phyloP scores from a whole-genome alignment of 768 basidiomycete genomes.

The Agaricus sinodeliciosus region DNA sequence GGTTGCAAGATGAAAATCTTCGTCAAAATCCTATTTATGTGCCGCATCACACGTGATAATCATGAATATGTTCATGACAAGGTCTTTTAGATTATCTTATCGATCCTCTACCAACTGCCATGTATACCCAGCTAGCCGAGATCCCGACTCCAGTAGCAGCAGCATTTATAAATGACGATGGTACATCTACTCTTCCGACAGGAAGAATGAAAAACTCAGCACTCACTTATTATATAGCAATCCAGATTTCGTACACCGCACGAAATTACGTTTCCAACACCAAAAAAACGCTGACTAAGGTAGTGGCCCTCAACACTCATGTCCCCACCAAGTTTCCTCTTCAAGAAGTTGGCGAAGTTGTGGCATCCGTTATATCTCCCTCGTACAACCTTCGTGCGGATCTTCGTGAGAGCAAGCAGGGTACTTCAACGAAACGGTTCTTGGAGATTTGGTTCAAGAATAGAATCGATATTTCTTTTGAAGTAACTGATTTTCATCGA shows the following conservation, averaged over 20 bases:
- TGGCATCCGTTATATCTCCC: conserved; percentile 37
- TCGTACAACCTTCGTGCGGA: conserved; percentile 14
- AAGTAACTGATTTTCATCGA: conserved; percentile 53
- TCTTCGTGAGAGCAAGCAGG: conserved; percentile 32
- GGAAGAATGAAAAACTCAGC: neutral
- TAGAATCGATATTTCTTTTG: conserved; percentile 12
- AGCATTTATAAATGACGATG: conserved; percentile 17
- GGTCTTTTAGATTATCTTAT: no score
- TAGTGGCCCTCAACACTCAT: conserved; percentile 22
- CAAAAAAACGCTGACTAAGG: conserved; percentile 37
- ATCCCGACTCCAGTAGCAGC: conserved; percentile 18
- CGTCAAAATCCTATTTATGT: no score
- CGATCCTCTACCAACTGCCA: neutral
- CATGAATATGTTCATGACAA: no score
- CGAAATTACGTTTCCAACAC: conserved; percentile 43
- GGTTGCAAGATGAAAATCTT: no score
- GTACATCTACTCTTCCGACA: neutral
- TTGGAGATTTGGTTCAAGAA: conserved; percentile 46
- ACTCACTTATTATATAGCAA: conserved; percentile 18
- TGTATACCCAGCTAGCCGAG: conserved; percentile 16
- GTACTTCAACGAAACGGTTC: conserved; percentile 35
- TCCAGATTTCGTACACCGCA: conserved; percentile 39
- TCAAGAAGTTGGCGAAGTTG: conserved; percentile 26
- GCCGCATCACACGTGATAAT: no score
- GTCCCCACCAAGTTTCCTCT: conserved; percentile 18